phyloP scores from a whole-genome alignment of 2,329 filamentous ascomycete genomes.

The Ophiostoma australiae region DNA sequence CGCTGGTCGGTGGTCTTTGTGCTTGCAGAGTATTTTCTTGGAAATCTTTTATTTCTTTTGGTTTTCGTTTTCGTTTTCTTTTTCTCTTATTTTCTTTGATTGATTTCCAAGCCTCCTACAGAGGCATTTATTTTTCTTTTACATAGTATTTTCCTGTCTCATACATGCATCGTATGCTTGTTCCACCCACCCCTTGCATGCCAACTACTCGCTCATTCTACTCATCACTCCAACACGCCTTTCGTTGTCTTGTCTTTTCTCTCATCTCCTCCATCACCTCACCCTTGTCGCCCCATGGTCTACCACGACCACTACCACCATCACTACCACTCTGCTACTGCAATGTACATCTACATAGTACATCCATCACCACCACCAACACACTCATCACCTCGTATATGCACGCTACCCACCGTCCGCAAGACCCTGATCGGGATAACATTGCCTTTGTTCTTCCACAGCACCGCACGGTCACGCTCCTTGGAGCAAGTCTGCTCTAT shows the following conservation, averaged over 20 bases:
- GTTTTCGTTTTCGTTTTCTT: neutral
- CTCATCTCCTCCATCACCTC: neutral
- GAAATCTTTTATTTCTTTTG: neutral
- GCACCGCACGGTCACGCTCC: neutral
- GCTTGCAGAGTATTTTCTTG: neutral
- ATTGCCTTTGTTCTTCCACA: slow-evolving; percentile 13
- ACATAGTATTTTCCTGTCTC: neutral
- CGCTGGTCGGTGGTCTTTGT: neutral
- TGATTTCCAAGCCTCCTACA: neutral
- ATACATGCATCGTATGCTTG: neutral
- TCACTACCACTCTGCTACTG: too few species aligned
- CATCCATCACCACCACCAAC: too few species aligned
- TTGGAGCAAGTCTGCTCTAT: neutral
- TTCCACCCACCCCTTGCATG: neutral
- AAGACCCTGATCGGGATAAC: slow-evolving; percentile 6
- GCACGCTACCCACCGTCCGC: neutral
- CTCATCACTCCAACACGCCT: neutral
- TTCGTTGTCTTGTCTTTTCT: neutral
- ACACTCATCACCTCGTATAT: neutral
- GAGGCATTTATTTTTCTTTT: too few species aligned
- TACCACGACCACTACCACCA: too few species aligned
- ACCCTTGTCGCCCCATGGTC: neutral
- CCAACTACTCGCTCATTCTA: neutral
- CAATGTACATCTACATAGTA: too few species aligned
- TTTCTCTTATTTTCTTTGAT: neutral